Conservation (phyloP, 2,329 filamentous ascomycete species). For the Mariannaea elegans region DNA sequence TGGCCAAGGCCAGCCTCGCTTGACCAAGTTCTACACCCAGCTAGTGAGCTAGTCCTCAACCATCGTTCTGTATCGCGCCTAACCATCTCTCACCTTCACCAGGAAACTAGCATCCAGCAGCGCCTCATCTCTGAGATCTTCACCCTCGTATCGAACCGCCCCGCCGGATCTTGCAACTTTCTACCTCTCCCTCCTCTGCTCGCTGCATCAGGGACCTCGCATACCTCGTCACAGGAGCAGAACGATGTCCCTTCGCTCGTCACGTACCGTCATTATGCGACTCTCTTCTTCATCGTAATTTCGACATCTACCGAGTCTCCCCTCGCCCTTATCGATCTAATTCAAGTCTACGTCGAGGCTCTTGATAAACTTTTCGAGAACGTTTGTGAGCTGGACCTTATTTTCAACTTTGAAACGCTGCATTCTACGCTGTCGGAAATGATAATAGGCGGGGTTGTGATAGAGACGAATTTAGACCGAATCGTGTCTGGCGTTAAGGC, state of each 20-base stretch:
- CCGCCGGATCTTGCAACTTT: constrained; percentile 95
- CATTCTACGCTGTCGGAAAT: constrained; percentile 92
- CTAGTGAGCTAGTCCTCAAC: constrained; percentile 64
- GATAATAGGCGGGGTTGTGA: constrained; percentile 93
- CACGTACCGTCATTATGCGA: constrained; percentile 97
- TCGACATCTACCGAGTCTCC: constrained; percentile 96
- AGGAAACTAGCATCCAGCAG: constrained; percentile 98
- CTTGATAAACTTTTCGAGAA: constrained; percentile 97
- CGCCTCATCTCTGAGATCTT: constrained; percentile 98
- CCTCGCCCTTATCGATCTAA: constrained; percentile 92
- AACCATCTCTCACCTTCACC: constrained; percentile 14
- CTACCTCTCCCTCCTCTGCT: constrained; percentile 79
- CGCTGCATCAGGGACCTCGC: constrained; percentile 69
- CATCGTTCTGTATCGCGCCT: constrained; percentile 1
- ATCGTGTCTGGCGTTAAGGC: constrained; percentile 86
- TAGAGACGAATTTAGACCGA: constrained; percentile 89
- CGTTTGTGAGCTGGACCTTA: constrained; percentile 96
- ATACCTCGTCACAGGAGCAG: constrained; percentile 71
- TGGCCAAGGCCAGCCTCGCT: constrained; percentile 92
- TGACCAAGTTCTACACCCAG: constrained; percentile 99
- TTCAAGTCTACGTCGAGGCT: constrained; percentile 97
- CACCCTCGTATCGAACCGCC: constrained; percentile 89
- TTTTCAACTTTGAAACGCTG: constrained; percentile 98
- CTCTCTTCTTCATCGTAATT: constrained; percentile 98
- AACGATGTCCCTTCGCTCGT: constrained; percentile 94